Evolutionary conservation across 2,329 filamentous ascomycete genomes (phyloP).

Genomic region (Clarireedia sp.): DNA sequence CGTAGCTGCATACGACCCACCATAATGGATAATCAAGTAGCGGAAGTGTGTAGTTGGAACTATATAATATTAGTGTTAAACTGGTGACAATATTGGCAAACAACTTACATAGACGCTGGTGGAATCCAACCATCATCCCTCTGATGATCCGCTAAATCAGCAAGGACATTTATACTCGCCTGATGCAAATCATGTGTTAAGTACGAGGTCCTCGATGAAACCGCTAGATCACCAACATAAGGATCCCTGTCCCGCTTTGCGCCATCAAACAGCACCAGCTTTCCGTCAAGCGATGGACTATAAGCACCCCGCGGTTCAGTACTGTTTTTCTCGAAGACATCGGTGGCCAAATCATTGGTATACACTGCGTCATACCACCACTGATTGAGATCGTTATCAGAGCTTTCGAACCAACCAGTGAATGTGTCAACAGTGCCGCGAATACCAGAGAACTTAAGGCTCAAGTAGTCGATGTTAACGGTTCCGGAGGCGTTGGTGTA

Average conservation of each 20-base stretch:
- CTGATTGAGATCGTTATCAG: conserved; percentile 39
- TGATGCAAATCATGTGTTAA: conserved; percentile 37
- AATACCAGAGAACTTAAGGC: conserved; percentile 37
- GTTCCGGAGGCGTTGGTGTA: conserved; percentile 36
- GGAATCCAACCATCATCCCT: conserved; percentile 45
- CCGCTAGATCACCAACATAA: conserved; percentile 45
- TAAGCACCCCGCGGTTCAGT: conserved; percentile 40
- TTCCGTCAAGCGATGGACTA: conserved; percentile 37
- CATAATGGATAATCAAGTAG: conserved; percentile 46
- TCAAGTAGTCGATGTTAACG: conserved; percentile 37
- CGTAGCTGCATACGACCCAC: conserved; percentile 43
- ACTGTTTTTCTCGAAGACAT: conserved; percentile 39
- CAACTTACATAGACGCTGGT: conserved; percentile 41
- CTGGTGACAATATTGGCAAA: too few relatives aligned
- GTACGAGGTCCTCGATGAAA: conserved; percentile 41
- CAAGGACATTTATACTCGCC: conserved; percentile 39
- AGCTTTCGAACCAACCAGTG: conserved; percentile 45
- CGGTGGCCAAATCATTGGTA: conserved; percentile 42
- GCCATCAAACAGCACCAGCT: conserved; percentile 41
- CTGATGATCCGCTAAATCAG: conserved; percentile 42
- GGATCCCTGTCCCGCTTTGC: conserved; percentile 46
- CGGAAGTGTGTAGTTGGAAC: conserved; percentile 38
- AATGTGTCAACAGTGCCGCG: conserved; percentile 42
- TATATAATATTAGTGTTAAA: conserved; percentile 14
- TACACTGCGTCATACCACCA: conserved; percentile 48